A percentile compares a stretch with the other conserved stretches of the same genome.
Conservation (phyloP, 768 basidiomycete species). For the Steccherinum ochraceum region DNA sequence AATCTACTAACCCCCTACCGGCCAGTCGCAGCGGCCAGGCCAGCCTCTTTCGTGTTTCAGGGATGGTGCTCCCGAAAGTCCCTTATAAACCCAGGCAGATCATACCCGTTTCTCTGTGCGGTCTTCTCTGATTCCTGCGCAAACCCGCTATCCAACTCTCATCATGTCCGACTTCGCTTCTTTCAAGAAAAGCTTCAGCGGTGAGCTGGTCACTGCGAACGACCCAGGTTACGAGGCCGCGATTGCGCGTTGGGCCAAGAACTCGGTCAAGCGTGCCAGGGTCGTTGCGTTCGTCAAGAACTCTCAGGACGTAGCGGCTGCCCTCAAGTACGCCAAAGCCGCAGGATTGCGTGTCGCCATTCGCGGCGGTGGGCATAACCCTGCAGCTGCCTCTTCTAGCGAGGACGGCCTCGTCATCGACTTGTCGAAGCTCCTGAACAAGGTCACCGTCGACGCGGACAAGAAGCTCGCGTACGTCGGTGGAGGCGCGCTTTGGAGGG, state of each 20-base stretch:
- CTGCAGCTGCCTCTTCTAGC: conserved; percentile 36
- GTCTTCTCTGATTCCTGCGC: too few species aligned
- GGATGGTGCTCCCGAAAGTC: too few species aligned
- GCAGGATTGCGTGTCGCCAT: conserved; percentile 34
- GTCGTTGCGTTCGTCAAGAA: conserved; percentile 39
- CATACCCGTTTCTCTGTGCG: too few species aligned
- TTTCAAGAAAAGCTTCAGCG: conserved; percentile 26
- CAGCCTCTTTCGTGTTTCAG: too few species aligned
- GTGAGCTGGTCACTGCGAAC: conserved; percentile 35
- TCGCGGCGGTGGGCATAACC: conserved; percentile 42
- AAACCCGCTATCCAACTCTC: neutral
- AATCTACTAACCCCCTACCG: too few species aligned
- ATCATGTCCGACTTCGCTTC: conserved; percentile 8
- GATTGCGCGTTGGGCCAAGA: conserved; percentile 39
- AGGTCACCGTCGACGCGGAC: conserved; percentile 32
- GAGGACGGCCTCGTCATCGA: conserved; percentile 48
- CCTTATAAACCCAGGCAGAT: too few species aligned
- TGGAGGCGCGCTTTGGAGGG: conserved; percentile 42
- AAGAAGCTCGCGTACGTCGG: conserved; percentile 33
- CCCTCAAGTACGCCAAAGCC: conserved; percentile 30
- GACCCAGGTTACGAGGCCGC: conserved; percentile 32
- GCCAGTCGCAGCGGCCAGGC: too few species aligned
- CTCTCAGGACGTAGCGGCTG: conserved; percentile 31
- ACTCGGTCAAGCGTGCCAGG: conserved; percentile 33
- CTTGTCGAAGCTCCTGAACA: conserved; percentile 34